Percentiles rank a stretch among this genome's conserved stretches.
phyloP scores from a whole-genome alignment of 345 rosid species.

The Anastatica hierochuntica region DNA sequence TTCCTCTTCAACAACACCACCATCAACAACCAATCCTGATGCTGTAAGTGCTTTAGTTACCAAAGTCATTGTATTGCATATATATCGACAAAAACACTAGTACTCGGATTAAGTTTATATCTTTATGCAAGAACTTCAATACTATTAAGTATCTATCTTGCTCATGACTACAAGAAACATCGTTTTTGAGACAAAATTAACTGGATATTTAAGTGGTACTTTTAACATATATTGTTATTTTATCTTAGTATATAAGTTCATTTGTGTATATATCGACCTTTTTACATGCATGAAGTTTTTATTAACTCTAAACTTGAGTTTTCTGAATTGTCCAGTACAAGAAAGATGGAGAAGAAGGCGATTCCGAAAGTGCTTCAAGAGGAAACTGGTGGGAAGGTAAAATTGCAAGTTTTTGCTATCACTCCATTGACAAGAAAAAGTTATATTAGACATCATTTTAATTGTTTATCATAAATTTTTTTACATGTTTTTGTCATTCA shows the following conservation, averaged over 20 bases:
- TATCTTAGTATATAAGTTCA: not conserved
- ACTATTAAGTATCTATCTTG: not conserved
- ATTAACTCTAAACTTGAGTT: not conserved
- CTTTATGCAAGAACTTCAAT: not conserved
- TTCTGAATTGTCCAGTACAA: slow-evolving; percentile 32
- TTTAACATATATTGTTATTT: not conserved
- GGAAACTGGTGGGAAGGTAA: slow-evolving; percentile 98
- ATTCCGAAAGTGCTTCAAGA: slow-evolving; percentile 56
- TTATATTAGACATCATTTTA: not conserved
- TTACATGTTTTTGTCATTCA: not conserved
- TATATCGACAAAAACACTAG: not conserved
- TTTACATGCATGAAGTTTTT: not conserved
- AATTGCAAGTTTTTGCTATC: not conserved
- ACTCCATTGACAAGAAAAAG: too few species aligned
- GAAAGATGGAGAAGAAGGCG: slow-evolving; percentile 47
- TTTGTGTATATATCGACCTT: not conserved
- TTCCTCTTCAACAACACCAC: slow-evolving; percentile 31
- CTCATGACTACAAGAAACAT: too few species aligned
- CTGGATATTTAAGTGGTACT: not conserved
- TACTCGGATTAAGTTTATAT: slow-evolving; percentile 1
- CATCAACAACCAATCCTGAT: slow-evolving; percentile 31
- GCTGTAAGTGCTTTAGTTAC: slow-evolving; percentile 13
- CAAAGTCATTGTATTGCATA: too few species aligned
- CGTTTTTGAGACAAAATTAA: too few species aligned
- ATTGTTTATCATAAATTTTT: not conserved